Evolutionary conservation across 192 early-diverging fungal species (phyloP), one percentile per base, ranked within the genome.

Genomic region (Backusella luteola): DNA sequence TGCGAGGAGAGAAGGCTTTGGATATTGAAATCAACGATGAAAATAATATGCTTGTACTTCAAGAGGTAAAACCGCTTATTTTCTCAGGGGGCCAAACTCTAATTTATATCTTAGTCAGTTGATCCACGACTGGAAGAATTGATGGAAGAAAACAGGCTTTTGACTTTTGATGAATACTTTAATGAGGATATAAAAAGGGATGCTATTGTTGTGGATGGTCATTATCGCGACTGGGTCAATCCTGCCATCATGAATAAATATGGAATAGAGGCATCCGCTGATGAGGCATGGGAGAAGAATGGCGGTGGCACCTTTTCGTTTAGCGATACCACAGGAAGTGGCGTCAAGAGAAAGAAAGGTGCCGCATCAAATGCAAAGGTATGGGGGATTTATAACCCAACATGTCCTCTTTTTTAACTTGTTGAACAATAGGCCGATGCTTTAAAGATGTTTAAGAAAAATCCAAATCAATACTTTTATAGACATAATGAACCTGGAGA

Each of bases 381-480:
- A 32, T 32, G 32, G 32, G 3, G 32, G 32, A 32, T 32, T 2
- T 32, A 32, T 3, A 3, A 32, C 32, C 32, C 32, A 32, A 32
- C 32, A 32, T 32, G 32, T 0, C 0, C 32, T 32, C 32, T 32
- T 32, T 32, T 32, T 32, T 32, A 32, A 44, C 15, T 44, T 44
- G 0, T 5, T 44, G 1, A 3, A 39, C 11, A 9, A 0, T 38
- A 84, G 74, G 76, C 80, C 29, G 82, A 90, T 7, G 85, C 93
- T 11, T 89, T 89, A n/a, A 87, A 88, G 77, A 74, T 92, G 80
- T 86, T 93, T 69, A 89, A 89, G 75, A 94, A 94, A 79, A 94
- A 94, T 66, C 93, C 93, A 6, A 94, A 94, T 73, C 87, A 89
- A 17, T 94, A 91, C 52, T 94, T 94, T 76, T 94, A 94, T 79